Base-by-base conservation (phyloP, 805 yeast genomes). In the Monosporozyma solicola region DNA sequence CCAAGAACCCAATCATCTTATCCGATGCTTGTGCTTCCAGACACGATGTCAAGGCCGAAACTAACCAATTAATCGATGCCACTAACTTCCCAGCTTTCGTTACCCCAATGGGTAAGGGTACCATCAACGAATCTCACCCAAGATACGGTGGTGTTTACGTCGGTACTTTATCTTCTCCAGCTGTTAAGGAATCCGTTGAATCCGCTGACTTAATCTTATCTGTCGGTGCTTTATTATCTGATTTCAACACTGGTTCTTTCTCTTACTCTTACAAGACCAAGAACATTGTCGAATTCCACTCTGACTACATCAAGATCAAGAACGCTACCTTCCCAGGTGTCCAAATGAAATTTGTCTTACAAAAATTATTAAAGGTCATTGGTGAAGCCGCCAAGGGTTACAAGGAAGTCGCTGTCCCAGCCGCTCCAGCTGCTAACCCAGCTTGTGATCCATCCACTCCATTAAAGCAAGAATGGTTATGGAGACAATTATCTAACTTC, bases 81-180 rank as follows among this genome's bases (percentile, higher is more conserved):
- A 85, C 95, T 49, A 81, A 84, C 68, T 87, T 82, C 82, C 92
- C 94, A 47, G 84, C 85, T 49, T 87, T 81, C 70, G 84, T 84
- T 53, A 88, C 96, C 51, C 95, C 96, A 62, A 86, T 87, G 94
- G 96, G 95, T 72, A 87, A 87, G 72, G 85, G 89, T 55, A 75
- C 81, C 27, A 80, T 87, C 61, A 82, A 85, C 70, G 96, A 87
- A 72, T 76, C 76, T 56, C 77, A 82, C 68, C 79, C 82, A 57
- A 74, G 87, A 71, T 87, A 80, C 71, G 89, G 88, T 60, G 96
- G 96, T 71, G 88, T 84, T 54, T 87, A 87, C 68, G 87, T 87
- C 54, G 96, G 96, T 62, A 76, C 85, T n/a, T 73, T 88, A 61
- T 84, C 95, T 20, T 72, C 74, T 54, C 88, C 88, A 55, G 85